Conservation (phyloP, 2,329 filamentous ascomycete genomes). For the Fusarium gaditjirri region DNA sequence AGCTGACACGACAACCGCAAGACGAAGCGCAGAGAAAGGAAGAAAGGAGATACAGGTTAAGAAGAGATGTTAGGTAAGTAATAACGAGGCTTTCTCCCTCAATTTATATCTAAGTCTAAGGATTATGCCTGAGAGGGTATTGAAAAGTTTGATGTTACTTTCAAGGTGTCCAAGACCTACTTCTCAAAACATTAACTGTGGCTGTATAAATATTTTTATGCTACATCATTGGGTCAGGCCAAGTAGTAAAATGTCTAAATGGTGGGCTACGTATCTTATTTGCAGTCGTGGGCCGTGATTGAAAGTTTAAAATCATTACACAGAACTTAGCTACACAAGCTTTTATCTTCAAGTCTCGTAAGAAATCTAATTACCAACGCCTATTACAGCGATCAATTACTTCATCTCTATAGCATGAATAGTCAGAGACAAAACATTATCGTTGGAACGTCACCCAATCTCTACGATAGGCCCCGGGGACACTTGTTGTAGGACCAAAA, state of each 20-base stretch:
- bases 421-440: background rate
- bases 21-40: background rate
- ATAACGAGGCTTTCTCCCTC: no score
- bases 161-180: accelerated
- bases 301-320: no score
- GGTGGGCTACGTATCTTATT: background rate
- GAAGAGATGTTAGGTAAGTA: background rate
- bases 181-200: accelerated
- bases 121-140: background rate
- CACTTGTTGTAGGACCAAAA: background rate
- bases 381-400: background rate
- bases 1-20: accelerated
- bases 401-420: background rate
- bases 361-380: no score
- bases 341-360: accelerated
- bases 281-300: background rate
- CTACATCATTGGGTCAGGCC: accelerated
- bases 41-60: no score
- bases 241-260: background rate
- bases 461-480: background rate
- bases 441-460: no score
- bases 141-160: accelerated
- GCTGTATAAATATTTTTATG: accelerated
- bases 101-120: background rate
- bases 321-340: background rate